phyloP scores from a whole-genome alignment of 495 filamentous ascomycete genomes.

The Aspergillus baeticus region DNA sequence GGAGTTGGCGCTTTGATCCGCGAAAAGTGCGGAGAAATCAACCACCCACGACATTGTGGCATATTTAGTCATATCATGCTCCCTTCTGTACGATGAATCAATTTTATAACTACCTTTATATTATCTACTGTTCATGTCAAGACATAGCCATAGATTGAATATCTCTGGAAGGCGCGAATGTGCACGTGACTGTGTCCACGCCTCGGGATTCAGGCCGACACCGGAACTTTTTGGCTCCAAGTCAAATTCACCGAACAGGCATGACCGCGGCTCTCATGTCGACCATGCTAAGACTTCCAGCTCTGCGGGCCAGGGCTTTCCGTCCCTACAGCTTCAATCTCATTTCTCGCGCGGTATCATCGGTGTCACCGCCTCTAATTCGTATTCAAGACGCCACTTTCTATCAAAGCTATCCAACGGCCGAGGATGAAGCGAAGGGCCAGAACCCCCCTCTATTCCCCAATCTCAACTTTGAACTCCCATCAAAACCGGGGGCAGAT shows the following conservation, averaged over 20 bases:
- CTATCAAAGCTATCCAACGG: constrained; percentile 71
- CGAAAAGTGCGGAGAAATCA: constrained; percentile 4
- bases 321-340: constrained; percentile 4
- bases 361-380: constrained; percentile 57
- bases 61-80: background rate
- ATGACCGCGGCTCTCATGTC: background rate
- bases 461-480: constrained; percentile 63
- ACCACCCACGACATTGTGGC: background rate
- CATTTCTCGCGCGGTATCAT: constrained; percentile 11
- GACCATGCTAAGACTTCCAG: constrained; percentile 6
- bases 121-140: too few species aligned
- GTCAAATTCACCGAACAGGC: background rate
- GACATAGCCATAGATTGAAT: too few species aligned
- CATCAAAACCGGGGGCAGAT: constrained; percentile 37
- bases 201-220: constrained; percentile 11
- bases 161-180: too few species aligned
- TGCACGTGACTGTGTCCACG: constrained; percentile 1
- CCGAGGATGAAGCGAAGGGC: constrained; percentile 30
- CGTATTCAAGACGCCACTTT: constrained; percentile 75
- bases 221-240: background rate
- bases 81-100: background rate
- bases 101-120: too few species aligned
- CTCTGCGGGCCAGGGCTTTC: constrained; percentile 5
- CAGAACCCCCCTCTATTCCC: constrained; percentile 62
- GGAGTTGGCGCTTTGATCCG: constrained; percentile 4